A percentile compares a stretch with the other conserved stretches of the same genome.
These are phyloP conservation scores for Yamadazyma ubonensis DNA, from an alignment of 805 yeast genomes.

Conservation along the genomic window DNA sequence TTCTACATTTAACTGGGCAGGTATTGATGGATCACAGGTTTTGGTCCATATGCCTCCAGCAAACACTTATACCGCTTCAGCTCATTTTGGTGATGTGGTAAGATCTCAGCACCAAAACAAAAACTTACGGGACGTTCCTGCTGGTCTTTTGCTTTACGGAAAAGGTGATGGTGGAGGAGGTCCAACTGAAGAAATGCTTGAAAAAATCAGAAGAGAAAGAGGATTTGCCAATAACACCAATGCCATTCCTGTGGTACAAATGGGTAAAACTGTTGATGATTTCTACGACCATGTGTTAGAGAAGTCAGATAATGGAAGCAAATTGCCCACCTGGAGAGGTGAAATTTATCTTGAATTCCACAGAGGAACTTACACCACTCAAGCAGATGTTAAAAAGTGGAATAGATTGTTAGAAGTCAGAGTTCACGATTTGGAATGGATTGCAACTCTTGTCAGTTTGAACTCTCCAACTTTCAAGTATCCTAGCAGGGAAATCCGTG, in stretches of 20 bases:
- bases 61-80: conserved; percentile 90
- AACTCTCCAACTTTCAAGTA: conserved; percentile 55
- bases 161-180: conserved; percentile 99
- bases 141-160: conserved; percentile 81
- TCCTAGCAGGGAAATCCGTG: conserved; percentile 66
- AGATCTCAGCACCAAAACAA: conserved; percentile 81
- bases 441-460: conserved; percentile 75
- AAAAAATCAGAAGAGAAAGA: conserved; percentile 86
- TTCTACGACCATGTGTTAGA: conserved; percentile 68
- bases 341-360: conserved; percentile 94
- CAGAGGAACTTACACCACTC: conserved; percentile 96
- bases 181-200: conserved; percentile 90
- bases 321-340: conserved; percentile 86
- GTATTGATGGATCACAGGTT: conserved; percentile 90
- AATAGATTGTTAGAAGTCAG: conserved; percentile 75
- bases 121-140: conserved; percentile 74
- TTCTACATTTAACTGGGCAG: conserved; percentile 92
- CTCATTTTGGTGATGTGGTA: conserved; percentile 89
- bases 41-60: conserved; percentile 98
- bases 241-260: conserved; percentile 79
- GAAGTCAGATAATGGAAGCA: conserved; percentile 61
- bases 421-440: conserved; percentile 80
- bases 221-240: conserved; percentile 83
- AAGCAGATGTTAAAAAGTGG: conserved; percentile 77
- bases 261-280: conserved; percentile 77